Base-by-base conservation (phyloP, 192 early-diverging fungal genomes). In the Backusella tarrabulga region DNA sequence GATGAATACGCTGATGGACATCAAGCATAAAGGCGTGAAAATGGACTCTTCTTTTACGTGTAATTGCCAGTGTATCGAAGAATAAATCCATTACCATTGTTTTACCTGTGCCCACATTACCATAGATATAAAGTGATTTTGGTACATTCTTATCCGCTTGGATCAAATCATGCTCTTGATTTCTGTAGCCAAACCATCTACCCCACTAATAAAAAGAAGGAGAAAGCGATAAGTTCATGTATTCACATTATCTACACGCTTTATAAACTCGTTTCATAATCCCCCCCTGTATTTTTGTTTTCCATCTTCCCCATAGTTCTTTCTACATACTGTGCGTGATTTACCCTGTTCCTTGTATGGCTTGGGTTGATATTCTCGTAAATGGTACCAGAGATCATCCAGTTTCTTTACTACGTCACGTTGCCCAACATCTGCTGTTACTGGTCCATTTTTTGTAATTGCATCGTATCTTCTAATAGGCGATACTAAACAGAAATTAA, bases 11-110 rank as follows among this genome's bases (percentile, higher is more conserved):
- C 38, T 87, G 84, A 76, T 99, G 98, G 1, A 97, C 88, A 70
- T 97, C 95, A 9, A 93, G 86, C 98, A 99, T 99, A 78, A 99
- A 99, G n/a, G 93, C 92, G 76, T 99, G 95, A 78, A 97, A 99
- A 77, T 99, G 98, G 21, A 98, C 90, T 2, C 98, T 91, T 26
- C 93, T 89, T 80, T 97, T 97, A 35, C 92, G 83, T 6, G 80
- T 54, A 1, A 92, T 90, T 8, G 87, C 83, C 6, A 95, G 79
- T 1, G 94, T 88, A 82, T 95, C 88, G 85, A 93, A 99, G 74
- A 99, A 96, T 68, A 99, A 84, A 81, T 99, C 96, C 96, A 99
- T 99, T 12, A 94, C 88, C 85, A 96, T 96, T 0, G 96, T 97
- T 76, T 98, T 99, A 26, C 98, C 98, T 0, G 96, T 96, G 26